A percentile compares a stretch with the other conserved stretches of the same genome.
These are phyloP conservation scores for Clohesyomyces aquaticus DNA, from an alignment of 495 filamentous ascomycete species.

Conservation along the genomic window DNA sequence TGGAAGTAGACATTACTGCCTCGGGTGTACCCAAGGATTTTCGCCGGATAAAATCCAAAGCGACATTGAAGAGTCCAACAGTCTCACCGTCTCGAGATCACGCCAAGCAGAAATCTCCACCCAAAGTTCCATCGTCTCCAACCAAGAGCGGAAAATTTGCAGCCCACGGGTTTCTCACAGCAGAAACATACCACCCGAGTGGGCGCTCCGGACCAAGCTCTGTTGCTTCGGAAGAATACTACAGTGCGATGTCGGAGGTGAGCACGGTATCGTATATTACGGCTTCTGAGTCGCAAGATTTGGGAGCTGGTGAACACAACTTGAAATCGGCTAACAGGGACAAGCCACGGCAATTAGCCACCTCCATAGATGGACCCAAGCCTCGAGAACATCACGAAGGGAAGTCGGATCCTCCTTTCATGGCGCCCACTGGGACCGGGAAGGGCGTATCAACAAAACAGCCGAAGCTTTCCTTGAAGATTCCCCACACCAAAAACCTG, in stretches of 20 bases:
- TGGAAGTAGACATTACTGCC: conserved; percentile 15
- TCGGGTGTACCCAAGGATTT: conserved; percentile 2
- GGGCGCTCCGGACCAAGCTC: neutral
- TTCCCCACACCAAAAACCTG: conserved; percentile 10
- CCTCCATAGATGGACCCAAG: too few species aligned
- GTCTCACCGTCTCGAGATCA: neutral
- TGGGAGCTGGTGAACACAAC: conserved; percentile 13
- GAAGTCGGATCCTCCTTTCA: conserved; percentile 16
- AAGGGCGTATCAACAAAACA: conserved; percentile 8
- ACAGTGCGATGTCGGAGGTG: conserved; percentile 16
- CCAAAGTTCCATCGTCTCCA: conserved; percentile 22
- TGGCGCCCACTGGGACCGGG: neutral
- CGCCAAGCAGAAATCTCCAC: neutral
- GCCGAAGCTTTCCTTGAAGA: conserved; percentile 30
- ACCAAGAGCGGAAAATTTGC: neutral
- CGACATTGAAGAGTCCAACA: conserved; percentile 8
- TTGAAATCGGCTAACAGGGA: conserved; percentile 6
- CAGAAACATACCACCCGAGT: neutral
- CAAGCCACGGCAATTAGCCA: neutral
- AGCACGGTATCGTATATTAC: conserved; percentile 19
- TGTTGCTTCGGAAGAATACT: conserved; percentile 1
- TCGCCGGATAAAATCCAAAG: conserved; percentile 10
- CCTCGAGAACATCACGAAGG: neutral
- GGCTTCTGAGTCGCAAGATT: conserved; percentile 25
- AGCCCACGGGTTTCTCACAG: neutral